Conservation (phyloP, 495 filamentous ascomycete species). For the Cairneyella variabilis region DNA sequence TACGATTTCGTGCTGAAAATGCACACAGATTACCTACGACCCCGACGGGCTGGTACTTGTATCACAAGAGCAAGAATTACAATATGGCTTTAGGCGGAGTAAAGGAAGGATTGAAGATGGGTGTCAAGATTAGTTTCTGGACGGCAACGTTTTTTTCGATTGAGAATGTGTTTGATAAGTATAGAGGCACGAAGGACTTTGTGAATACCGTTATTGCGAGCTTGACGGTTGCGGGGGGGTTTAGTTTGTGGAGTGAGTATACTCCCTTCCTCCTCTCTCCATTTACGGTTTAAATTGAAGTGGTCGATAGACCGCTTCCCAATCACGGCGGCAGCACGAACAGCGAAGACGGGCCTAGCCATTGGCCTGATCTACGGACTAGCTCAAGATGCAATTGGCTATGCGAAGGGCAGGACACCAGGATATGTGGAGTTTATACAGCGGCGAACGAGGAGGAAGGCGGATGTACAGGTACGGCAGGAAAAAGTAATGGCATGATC, state of each 20-base stretch:
- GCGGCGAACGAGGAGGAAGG: conserved; percentile 27
- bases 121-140: conserved; percentile 63
- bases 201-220: conserved; percentile 75
- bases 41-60: conserved; percentile 90
- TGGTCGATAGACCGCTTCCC: conserved; percentile 71
- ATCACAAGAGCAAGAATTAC: conserved; percentile 98
- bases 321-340: conserved; percentile 75
- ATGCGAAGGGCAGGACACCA: conserved; percentile 62
- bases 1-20: conserved; percentile 91
- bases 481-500: conserved; percentile 11
- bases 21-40: conserved; percentile 81
- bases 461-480: conserved; percentile 13
- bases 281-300: no score
- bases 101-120: conserved; percentile 73
- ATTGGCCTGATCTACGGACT: conserved; percentile 79
- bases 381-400: conserved; percentile 65
- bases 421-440: conserved; percentile 68
- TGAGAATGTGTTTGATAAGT: conserved; percentile 80
- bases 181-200: conserved; percentile 66
- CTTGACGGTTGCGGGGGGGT: conserved; percentile 75
- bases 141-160: conserved; percentile 64
- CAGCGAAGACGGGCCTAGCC: conserved; percentile 73
- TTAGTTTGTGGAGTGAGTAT: conserved; percentile 78
- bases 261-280: conserved; percentile 3
- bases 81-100: conserved; percentile 68